Percentiles rank a stretch among this genome's conserved stretches.
Conservation (phyloP, 1,284 basidiomycete genomes). For the Moesziomyces parantarcticus region DNA sequence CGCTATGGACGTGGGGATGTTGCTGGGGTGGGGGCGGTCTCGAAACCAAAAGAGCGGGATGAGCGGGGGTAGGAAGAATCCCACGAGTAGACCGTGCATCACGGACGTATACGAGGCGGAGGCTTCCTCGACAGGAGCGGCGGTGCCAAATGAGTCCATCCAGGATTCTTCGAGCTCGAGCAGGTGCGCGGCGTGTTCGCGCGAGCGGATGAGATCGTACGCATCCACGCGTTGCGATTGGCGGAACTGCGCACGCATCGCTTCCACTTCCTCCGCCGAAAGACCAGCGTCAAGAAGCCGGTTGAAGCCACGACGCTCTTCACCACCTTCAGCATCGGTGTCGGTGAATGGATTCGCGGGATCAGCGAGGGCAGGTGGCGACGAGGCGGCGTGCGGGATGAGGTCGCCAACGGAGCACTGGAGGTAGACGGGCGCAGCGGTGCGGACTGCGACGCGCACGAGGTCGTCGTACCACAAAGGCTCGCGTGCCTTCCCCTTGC, state of each 20-base stretch:
- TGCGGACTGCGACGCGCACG: slow-evolving; percentile 21
- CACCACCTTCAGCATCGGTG: not conserved
- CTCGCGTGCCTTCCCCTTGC: slow-evolving; percentile 32
- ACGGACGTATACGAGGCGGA: slow-evolving; percentile 21
- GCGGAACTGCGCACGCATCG: slow-evolving; percentile 35
- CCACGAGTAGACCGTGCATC: slow-evolving; percentile 35
- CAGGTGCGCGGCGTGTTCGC: slow-evolving; percentile 32
- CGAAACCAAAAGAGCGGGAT: slow-evolving; percentile 41
- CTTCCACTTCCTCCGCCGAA: slow-evolving; percentile 19
- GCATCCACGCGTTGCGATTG: slow-evolving; percentile 14
- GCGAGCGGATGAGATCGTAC: slow-evolving; percentile 26
- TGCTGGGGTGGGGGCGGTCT: slow-evolving; percentile 23
- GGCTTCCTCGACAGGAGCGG: not conserved
- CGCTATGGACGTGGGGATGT: not conserved
- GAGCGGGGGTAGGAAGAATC: slow-evolving; percentile 36
- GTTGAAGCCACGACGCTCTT: slow-evolving; percentile 34
- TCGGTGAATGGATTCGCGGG: not conserved
- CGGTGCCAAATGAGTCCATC: slow-evolving; percentile 36
- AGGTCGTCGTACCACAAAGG: slow-evolving; percentile 18
- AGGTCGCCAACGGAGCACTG: slow-evolving; percentile 47
- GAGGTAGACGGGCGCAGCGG: slow-evolving; percentile 34
- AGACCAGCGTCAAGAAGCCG: slow-evolving; percentile 37
- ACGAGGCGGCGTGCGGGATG: not conserved
- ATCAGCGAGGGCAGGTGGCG: not conserved
- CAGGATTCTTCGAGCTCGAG: slow-evolving; percentile 46